phyloP scores from a whole-genome alignment of 2,329 filamentous ascomycete genomes.

The Ascochyta viciae-villosae region DNA sequence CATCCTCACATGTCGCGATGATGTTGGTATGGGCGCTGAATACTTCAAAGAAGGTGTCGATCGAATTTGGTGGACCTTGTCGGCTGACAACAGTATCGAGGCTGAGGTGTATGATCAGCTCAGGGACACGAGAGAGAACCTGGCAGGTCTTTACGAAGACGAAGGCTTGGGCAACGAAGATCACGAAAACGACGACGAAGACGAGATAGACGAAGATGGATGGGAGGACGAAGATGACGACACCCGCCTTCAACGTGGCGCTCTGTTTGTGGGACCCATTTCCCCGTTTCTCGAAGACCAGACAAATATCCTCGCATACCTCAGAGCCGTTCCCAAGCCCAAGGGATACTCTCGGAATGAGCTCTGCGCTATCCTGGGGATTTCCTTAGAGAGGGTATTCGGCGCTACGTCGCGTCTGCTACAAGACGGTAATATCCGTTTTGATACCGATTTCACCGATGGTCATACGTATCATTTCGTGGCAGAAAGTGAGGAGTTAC shows the following conservation, averaged over 20 bases:
- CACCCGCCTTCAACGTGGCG: too few relatives aligned
- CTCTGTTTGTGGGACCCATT: too few relatives aligned
- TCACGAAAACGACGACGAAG: background rate
- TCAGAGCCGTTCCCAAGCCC: too few relatives aligned
- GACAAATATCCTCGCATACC: too few relatives aligned
- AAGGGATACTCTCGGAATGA: too few relatives aligned
- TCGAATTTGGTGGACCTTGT: slow-evolving; percentile 16
- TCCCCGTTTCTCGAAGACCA: background rate
- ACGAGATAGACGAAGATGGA: background rate
- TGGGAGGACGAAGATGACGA: background rate
- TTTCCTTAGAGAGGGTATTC: too few relatives aligned
- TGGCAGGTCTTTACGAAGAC: slow-evolving; percentile 12
- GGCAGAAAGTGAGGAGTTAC: background rate
- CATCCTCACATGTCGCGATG: slow-evolving; percentile 23
- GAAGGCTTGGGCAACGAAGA: background rate
- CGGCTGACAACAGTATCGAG: slow-evolving; percentile 6
- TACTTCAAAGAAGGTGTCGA: slow-evolving; percentile 15
- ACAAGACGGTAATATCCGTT: background rate
- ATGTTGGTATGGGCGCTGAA: slow-evolving; percentile 9
- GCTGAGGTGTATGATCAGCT: slow-evolving; percentile 19
- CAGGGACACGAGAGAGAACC: slow-evolving; percentile 1
- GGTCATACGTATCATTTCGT: background rate
- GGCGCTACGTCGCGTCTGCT: background rate
- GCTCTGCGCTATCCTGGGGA: too few relatives aligned
- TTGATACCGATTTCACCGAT: too few relatives aligned